Percentiles rank a stretch among this genome's conserved stretches.
These are phyloP conservation scores for Jaapia argillacea DNA, from an alignment of 768 basidiomycete genomes.

Conservation along the genomic window DNA sequence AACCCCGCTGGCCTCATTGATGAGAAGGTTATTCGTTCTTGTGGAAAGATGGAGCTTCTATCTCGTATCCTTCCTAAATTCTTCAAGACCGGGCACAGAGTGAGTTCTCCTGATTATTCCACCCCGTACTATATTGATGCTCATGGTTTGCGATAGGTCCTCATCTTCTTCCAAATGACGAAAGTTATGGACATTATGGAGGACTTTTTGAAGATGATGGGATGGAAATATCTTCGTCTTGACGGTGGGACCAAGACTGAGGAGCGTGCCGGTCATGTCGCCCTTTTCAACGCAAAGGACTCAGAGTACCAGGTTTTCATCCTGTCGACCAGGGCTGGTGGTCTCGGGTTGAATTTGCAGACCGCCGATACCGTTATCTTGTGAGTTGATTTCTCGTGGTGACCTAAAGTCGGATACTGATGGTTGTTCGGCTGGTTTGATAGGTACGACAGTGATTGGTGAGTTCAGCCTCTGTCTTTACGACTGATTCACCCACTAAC, in stretches of 20 bases:
- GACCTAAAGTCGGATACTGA: conserved; percentile 3
- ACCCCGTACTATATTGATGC: background rate
- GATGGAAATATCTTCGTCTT: conserved; percentile 82
- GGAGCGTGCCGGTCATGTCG: conserved; percentile 81
- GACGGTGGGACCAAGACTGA: conserved; percentile 96
- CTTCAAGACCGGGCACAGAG: conserved; percentile 85
- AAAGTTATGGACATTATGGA: conserved; percentile 99
- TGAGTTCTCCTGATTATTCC: conserved; percentile 20
- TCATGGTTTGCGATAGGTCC: conserved; percentile 43
- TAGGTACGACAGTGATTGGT: conserved; percentile 77
- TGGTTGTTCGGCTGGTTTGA: conserved; percentile 1
- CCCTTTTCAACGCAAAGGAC: conserved; percentile 79
- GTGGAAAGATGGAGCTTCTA: conserved; percentile 91
- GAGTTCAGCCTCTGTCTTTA: conserved; percentile 5
- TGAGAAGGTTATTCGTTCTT: conserved; percentile 74
- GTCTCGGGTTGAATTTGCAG: conserved; percentile 89
- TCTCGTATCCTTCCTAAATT: conserved; percentile 92
- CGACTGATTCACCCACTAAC: too few relatives aligned
- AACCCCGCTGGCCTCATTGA: conserved; percentile 76
- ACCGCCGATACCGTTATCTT: conserved; percentile 96
- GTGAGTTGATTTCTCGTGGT: conserved; percentile 32
- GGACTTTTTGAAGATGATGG: conserved; percentile 84
- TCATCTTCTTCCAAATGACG: conserved; percentile 99
- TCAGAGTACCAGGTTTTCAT: conserved; percentile 91
- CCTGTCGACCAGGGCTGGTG: conserved; percentile 87